Evolutionary conservation across 106 monocot genomes (phyloP), one percentile per base, ranked within the genome.

Genomic region (Apostasia ramifera): DNA sequence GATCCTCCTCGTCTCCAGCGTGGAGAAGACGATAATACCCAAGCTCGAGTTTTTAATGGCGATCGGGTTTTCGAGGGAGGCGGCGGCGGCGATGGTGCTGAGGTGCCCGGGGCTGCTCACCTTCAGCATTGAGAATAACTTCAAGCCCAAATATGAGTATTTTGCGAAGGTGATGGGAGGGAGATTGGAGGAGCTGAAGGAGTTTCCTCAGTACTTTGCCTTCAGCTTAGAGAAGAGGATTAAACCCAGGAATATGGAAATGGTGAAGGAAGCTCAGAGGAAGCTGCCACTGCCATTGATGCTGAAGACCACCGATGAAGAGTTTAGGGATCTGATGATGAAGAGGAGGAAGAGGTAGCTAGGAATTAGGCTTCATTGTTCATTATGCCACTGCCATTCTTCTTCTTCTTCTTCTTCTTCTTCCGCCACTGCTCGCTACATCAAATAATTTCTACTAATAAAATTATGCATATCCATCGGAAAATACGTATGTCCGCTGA

Each of bases 101-200:
- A 69, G 91, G 38, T 91, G 87, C 55, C 91, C 94, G 2, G 83
- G 79, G 8, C 59, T 95, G 58, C 79, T 88, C 70, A 91, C 94
- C 3, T 95, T 91, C 78, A 95, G 94, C 78, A 73, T 95, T 15
- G 91, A 91, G 83, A 88, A 81, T n/a, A 94, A 91, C 67, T 83
- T 85, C 43, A 77, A 79, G 77, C 94, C 91, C 2, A 94, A 94
- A 70, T 73, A 54, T 45, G 79, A 53, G 8, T 95, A 81, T 68
- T 75, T 91, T 52, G 74, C 80, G 6, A 59, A 66, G 7, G 85
- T 80, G 59, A 95, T 95, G 88, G 63, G 58, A 1, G 73, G 91
- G 13, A 62, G 39, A 11, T 1, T 80, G 67, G 78, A 75, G 73
- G 94, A 95, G 47, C 54, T 95, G 48, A 88, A 81, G 81, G 91